Evolutionary conservation across 805 yeast genomes (phyloP).

Genomic region (Zygosaccharomyces gambellarensis): DNA sequence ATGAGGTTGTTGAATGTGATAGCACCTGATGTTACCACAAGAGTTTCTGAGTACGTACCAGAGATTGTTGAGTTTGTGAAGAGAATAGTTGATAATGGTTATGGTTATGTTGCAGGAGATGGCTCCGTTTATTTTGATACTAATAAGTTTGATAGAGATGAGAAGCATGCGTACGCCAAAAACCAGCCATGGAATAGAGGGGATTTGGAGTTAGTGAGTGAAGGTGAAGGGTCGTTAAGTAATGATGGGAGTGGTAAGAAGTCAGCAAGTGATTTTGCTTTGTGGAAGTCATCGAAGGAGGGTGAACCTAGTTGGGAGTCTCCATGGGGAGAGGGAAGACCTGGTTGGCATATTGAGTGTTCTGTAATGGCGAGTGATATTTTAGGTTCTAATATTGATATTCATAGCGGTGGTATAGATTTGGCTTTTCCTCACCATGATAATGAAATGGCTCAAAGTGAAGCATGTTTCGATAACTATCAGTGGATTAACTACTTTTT

Average conservation of each 20-base stretch:
- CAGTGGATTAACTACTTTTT: constrained; percentile 98
- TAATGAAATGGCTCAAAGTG: constrained; percentile 95
- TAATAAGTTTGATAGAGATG: constrained; percentile 63
- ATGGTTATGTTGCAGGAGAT: constrained; percentile 74
- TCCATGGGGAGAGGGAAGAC: constrained; percentile 96
- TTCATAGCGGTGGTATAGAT: constrained; percentile 96
- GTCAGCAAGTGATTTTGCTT: constrained; percentile 82
- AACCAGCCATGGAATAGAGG: constrained; percentile 98
- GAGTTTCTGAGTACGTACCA: constrained; percentile 94
- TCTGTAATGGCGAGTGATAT: constrained; percentile 96
- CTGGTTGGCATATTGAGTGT: constrained; percentile 99
- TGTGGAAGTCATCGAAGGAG: constrained; percentile 94
- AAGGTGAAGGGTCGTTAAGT: constrained; percentile 88
- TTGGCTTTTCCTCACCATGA: constrained; percentile 99
- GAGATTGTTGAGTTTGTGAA: constrained; percentile 80
- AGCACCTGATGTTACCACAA: constrained; percentile 79
- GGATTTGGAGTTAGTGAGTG: constrained; percentile 74
- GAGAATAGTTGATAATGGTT: constrained; percentile 71
- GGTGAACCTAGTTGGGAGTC: constrained; percentile 97
- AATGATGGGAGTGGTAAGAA: constrained; percentile 51
- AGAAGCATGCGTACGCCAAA: constrained; percentile 83
- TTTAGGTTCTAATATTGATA: constrained; percentile 78
- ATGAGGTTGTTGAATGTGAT: constrained; percentile 82
- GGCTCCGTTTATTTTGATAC: constrained; percentile 98
- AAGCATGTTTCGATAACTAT: constrained; percentile 79